Base-by-base conservation (phyloP, 768 basidiomycete genomes). In the Austroboletus festivus region DNA sequence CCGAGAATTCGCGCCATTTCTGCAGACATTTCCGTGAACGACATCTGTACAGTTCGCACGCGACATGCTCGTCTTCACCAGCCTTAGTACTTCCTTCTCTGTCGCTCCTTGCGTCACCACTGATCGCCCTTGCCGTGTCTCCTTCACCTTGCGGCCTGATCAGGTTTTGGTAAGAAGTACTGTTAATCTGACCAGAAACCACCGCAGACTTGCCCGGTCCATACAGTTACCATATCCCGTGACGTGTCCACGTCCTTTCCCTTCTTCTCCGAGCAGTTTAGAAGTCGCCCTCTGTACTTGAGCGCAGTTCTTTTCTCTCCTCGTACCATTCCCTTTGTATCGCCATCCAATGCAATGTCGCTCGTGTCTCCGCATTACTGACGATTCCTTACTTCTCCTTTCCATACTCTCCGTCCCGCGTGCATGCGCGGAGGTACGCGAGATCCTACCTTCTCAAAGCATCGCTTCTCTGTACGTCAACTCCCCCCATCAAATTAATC, bases 401-500 rank as follows among this genome's bases (percentile, higher is more conserved):
- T 63, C 45, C 37, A 44, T 58, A 40, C 39, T 39, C 52, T 33
- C 51, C 56, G 44, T 56, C 44, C 53, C 54, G 52, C 55, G 52
- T 62, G 51, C 48, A 42, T 51, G 48, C 47, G 48, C 59, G 57
- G 61, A 54, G 52, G 48, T 58, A 42, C 54, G 41, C 42, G 53
- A 67, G 59, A 53, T 60, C 55, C 48, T 50, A 50, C 38, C 49
- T 46, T 46, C 55, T 55, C 53, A 45, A 53, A 43, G 38, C 55
- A 43, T 48, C 50, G 46, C 68, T 67, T 67, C 65, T 59, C 68
- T 69, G 58, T 69, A 69, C 65, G 68, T 67, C 68, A 69, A 61
- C 44, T 44, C 39, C 48, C 23, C 16, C 51, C 57, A 47, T 63
- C 57, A 67, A 58, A 69, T 68, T 61, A 68, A 68, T 58, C 58